These are phyloP conservation scores for Coniosporium apollinis DNA, from an alignment of 495 filamentous ascomycete genomes.

Conservation along the genomic window DNA sequence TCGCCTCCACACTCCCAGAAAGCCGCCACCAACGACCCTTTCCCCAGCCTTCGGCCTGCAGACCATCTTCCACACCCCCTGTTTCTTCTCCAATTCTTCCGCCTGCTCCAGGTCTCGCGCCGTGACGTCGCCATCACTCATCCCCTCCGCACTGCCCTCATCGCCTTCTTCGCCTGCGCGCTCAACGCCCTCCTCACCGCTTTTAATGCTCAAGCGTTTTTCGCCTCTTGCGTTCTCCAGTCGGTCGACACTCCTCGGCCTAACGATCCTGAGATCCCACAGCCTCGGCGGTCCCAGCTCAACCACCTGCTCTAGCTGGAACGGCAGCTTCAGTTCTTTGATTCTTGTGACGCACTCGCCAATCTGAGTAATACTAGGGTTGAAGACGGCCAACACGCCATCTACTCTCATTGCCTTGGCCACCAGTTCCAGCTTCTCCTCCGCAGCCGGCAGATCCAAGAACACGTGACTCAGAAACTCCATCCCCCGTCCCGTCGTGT, in stretches of 20 bases:
- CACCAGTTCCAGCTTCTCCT: conserved; percentile 41
- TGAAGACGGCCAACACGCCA: conserved; percentile 50
- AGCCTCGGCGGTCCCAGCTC: conserved; percentile 43
- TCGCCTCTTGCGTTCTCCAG: not conserved
- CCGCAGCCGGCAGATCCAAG: conserved; percentile 49
- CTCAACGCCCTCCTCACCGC: conserved; percentile 5
- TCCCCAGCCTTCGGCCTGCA: conserved; percentile 54
- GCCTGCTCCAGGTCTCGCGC: conserved; percentile 6
- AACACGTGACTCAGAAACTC: conserved; percentile 47
- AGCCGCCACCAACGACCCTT: conserved; percentile 48
- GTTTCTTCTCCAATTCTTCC: conserved; percentile 6
- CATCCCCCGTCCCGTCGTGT: conserved; percentile 12
- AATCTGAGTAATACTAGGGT: conserved; percentile 65
- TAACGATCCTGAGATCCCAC: conserved; percentile 49
- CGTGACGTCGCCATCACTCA: not conserved
- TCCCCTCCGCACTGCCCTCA: conserved; percentile 1
- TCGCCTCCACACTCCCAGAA: conserved; percentile 49
- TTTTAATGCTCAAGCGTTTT: conserved; percentile 1
- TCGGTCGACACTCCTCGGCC: conserved; percentile 20
- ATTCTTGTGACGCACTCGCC: conserved; percentile 38
- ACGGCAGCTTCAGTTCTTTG: conserved; percentile 31
- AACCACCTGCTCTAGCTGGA: conserved; percentile 43
- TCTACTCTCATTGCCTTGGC: conserved; percentile 38
- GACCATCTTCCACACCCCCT: conserved; percentile 37
- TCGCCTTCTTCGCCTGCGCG: not conserved